These are phyloP conservation scores for bread wheat (Triticum aestivum) DNA, from an alignment of 176 grass and related monocot species.

Conservation along the genomic window IWGSC_CS_RefSeq_v2.1 NC_057801.1:135155604-135156103, in stretches of 20 bases:
- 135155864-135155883: slow-evolving; percentile 40
- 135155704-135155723: no score
- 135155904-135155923: slow-evolving; percentile 11
- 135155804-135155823: slow-evolving; percentile 92
- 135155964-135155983: slow-evolving; percentile 94
- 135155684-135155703: neutral
- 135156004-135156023: slow-evolving; percentile 48
- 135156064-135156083: neutral
- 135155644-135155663: neutral
- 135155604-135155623: neutral
- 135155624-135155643: neutral
- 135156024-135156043: slow-evolving; percentile 37
- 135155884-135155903: slow-evolving; percentile 27
- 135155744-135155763: neutral
- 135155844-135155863: slow-evolving; percentile 76
- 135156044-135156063: slow-evolving; percentile 36
- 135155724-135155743: neutral
- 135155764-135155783: slow-evolving; percentile 62
- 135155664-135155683: neutral
- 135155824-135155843: slow-evolving; percentile 78
- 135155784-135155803: slow-evolving; percentile 89
- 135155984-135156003: slow-evolving; percentile 70
- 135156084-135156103: slow-evolving; percentile 10
- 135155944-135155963: slow-evolving; percentile 72
- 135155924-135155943: slow-evolving; percentile 40